Percentiles rank a stretch among this genome's conserved stretches.
These are phyloP conservation scores for Wickerhamomyces sp. DNA, from an alignment of 1,139 yeast genomes.

Conservation along the genomic window DNA sequence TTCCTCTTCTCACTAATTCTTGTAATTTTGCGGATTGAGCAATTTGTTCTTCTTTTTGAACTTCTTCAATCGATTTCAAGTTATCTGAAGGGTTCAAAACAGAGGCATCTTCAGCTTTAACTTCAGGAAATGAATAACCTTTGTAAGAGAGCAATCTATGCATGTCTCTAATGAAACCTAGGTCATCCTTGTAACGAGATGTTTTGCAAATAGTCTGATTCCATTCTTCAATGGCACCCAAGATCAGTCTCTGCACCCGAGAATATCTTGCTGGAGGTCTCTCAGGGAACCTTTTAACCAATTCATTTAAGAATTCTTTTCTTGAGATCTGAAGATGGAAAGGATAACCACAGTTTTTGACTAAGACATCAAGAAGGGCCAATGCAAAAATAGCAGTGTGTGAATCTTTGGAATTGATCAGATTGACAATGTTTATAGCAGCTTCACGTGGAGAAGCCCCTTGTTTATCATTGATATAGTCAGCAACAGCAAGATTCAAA, in stretches of 20 bases:
- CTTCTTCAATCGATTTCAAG: conserved; percentile 82
- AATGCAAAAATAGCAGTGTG: conserved; percentile 65
- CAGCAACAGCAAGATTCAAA: conserved; percentile 88
- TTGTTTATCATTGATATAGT: conserved; percentile 86
- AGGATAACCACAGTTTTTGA: conserved; percentile 97
- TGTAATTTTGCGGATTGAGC: conserved; percentile 95
- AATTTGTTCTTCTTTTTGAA: conserved; percentile 86
- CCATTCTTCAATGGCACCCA: conserved; percentile 97
- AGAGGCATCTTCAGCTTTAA: conserved; percentile 86
- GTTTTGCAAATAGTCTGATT: conserved; percentile 91
- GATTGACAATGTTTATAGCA: conserved; percentile 80
- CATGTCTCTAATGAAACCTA: conserved; percentile 93
- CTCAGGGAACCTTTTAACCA: conserved; percentile 92
- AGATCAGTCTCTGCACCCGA: conserved; percentile 75
- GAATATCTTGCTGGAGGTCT: conserved; percentile 86
- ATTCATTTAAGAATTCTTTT: conserved; percentile 88
- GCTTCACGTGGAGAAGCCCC: conserved; percentile 92
- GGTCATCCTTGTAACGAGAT: conserved; percentile 84
- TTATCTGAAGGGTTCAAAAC: conserved; percentile 91
- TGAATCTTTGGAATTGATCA: conserved; percentile 78
- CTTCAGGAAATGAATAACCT: conserved; percentile 89
- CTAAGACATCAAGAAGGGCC: conserved; percentile 74
- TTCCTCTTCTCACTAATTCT: conserved; percentile 91
- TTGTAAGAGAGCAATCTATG: conserved; percentile 83
- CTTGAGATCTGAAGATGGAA: conserved; percentile 92